A percentile compares a stretch with the other conserved stretches of the same genome.
phyloP scores from a whole-genome alignment of 2,329 filamentous ascomycete species.

The Aspergillus calidoustus region DNA sequence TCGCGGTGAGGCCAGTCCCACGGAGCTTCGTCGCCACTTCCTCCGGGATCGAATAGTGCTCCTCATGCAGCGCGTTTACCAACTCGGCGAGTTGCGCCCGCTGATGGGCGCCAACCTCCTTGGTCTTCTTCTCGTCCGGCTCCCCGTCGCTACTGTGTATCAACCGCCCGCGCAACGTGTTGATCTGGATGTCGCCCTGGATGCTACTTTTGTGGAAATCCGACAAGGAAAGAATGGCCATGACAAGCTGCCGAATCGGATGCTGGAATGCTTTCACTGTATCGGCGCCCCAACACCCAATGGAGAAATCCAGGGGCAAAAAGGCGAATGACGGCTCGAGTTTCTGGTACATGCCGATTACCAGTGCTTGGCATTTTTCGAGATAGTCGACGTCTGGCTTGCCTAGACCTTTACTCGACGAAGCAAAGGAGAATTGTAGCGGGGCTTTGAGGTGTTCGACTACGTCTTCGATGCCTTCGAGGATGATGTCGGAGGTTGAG shows the following conservation, averaged over 20 bases:
- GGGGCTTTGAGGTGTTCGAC: constrained; percentile 35
- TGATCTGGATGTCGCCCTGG: constrained; percentile 4
- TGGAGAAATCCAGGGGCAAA: constrained; percentile 53
- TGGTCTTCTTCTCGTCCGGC: constrained; percentile 13
- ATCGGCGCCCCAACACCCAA: constrained; percentile 51
- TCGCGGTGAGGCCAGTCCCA: constrained; percentile 31
- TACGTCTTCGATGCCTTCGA: constrained; percentile 40
- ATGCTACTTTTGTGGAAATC: constrained; percentile 49
- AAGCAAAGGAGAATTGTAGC: constrained; percentile 34
- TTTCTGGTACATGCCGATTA: constrained; percentile 44
- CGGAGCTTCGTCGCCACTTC: constrained; percentile 41
- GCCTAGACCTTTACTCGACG: constrained; percentile 23
- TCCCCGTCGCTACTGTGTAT: background rate
- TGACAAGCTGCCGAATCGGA: constrained; percentile 42
- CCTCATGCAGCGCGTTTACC: constrained; percentile 25
- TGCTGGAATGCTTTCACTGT: constrained; percentile 47
- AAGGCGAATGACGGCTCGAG: constrained; percentile 50
- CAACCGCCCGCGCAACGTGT: constrained; percentile 6
- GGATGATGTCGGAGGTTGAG: constrained; percentile 53
- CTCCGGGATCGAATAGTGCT: constrained; percentile 36
- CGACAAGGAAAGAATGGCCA: constrained; percentile 43
- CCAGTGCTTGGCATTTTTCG: constrained; percentile 36
- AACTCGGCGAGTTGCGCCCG: constrained; percentile 2
- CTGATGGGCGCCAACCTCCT: constrained; percentile 1
- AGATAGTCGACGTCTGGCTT: constrained; percentile 29